Conservation (phyloP, 2,329 filamentous ascomycete species). For the Alternaria metachromatica region DNA sequence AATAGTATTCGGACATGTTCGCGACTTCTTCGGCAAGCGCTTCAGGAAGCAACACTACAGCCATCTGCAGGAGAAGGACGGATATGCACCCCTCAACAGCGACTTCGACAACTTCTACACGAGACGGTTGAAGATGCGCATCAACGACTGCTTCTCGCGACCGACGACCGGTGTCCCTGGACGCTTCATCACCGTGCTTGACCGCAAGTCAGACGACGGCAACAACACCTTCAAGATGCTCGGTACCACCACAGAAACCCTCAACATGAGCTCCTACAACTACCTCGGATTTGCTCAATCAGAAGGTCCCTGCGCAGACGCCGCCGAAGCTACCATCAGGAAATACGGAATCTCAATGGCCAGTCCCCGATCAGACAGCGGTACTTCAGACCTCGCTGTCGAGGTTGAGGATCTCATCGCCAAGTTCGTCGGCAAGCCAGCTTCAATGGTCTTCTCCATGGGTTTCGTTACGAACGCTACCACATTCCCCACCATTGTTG, state of each 20-base stretch:
- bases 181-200: slow-evolving; percentile 89
- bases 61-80: slow-evolving; percentile 81
- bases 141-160: slow-evolving; percentile 95
- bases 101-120: slow-evolving; percentile 99
- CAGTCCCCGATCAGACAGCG: slow-evolving; percentile 82
- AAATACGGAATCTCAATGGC: slow-evolving; percentile 84
- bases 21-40: slow-evolving; percentile 97
- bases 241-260: slow-evolving; percentile 88
- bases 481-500: slow-evolving; percentile 88
- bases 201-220: slow-evolving; percentile 88
- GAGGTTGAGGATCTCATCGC: slow-evolving; percentile 93
- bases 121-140: slow-evolving; percentile 86
- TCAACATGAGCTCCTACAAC: slow-evolving; percentile 99
- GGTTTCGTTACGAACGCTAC: slow-evolving; percentile 96
- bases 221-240: slow-evolving; percentile 90
- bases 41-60: slow-evolving; percentile 89
- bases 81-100: slow-evolving; percentile 93
- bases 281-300: slow-evolving; percentile 98
- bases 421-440: slow-evolving; percentile 89
- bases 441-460: slow-evolving; percentile 98
- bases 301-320: slow-evolving; percentile 93
- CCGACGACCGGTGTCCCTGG: slow-evolving; percentile 93
- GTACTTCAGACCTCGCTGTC: slow-evolving; percentile 83
- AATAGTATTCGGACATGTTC: slow-evolving; percentile 92
- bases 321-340: slow-evolving; percentile 82